Evolutionary conservation across 2,329 filamentous ascomycete species (phyloP), one percentile per base, ranked within the genome.

Genomic region (Alternaria conjuncta): DNA sequence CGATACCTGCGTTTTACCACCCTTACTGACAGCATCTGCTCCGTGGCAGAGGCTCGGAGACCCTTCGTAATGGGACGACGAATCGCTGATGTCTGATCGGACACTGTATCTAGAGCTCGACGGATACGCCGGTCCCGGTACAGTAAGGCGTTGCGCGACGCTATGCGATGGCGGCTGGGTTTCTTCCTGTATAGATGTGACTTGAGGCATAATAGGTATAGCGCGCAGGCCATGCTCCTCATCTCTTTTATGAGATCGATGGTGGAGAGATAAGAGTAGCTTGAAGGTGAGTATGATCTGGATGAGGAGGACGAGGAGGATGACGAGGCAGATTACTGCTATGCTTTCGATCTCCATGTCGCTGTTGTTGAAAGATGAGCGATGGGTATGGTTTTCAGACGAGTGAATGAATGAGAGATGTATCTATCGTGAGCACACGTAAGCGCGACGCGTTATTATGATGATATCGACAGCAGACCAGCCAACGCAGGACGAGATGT

Each of bases 301-400:
- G 9, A 51, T 36, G 30, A 58, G 28, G 28, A 58, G 55, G 3
- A 58, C 21, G n/a, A 51, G 11, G 30, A 58, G 55, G n/a, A 21
- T 58, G 12, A 58, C 23, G 3, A 58, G 44, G 30, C 55, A 50
- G n/a, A 51, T 41, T 7, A 58, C 45, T 28, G 30, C 45, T 15
- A 58, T 50, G 28, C 21, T 58, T 58, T 44, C 55, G 41, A 56
- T 46, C 13, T 56, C 54, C 54, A 56, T 56, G 11, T 36, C 12
- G n/a, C 7, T 7, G 5, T 23, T 21, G 32, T 30, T 6, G 9
- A 12, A 11, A 18, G n/a, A 12, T 25, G 26, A 9, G 20, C 6
- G 2, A 18, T 45, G 18, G 11, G 10, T 11, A 46, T 28, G 20
- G 23, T 20, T 4, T 36, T 36, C 32, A 36, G 32, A 36, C 2